Evolutionary conservation across 805 yeast species (phyloP).

Genomic region (Helenozyma baotianmanensis): DNA sequence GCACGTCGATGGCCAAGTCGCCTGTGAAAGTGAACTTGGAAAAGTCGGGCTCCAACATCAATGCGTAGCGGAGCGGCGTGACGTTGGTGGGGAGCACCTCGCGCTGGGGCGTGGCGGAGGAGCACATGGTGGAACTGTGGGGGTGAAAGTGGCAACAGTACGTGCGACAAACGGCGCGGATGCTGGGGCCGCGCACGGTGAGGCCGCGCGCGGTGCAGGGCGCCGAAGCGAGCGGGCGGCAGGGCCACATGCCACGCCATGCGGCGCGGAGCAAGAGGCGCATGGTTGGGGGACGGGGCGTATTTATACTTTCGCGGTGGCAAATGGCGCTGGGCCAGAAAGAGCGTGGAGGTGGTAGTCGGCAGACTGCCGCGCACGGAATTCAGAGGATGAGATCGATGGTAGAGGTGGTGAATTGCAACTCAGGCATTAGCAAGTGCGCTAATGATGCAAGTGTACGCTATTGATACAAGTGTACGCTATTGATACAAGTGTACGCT

Average conservation of each 20-base stretch:
- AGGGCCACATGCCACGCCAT: too few relatives aligned
- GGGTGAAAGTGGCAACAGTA: background rate
- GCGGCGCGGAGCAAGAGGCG: background rate
- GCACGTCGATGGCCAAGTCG: constrained; percentile 48
- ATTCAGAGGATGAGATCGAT: too few relatives aligned
- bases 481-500: too few relatives aligned
- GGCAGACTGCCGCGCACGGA: too few relatives aligned
- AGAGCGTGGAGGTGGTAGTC: too few relatives aligned
- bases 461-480: too few relatives aligned
- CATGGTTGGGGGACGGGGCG: background rate
- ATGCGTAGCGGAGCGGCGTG: constrained; percentile 37
- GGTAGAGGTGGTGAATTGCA: too few relatives aligned
- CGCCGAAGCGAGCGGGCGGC: background rate
- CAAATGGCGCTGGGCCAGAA: too few relatives aligned
- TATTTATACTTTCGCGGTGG: constrained; percentile 1
- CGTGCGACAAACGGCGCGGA: background rate
- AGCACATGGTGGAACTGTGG: constrained; percentile 5
- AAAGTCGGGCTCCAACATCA: constrained; percentile 42
- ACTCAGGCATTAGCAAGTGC: too few relatives aligned
- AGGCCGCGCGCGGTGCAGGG: background rate
- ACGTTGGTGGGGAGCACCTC: constrained; percentile 42
- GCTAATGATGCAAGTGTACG: too few relatives aligned
- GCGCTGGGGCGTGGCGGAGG: constrained; percentile 18
- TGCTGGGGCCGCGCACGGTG: background rate
- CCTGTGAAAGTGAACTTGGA: constrained; percentile 58